These are phyloP conservation scores for Colletotrichum sojae DNA, from an alignment of 2,329 filamentous ascomycete genomes.

Conservation along the genomic window DNA sequence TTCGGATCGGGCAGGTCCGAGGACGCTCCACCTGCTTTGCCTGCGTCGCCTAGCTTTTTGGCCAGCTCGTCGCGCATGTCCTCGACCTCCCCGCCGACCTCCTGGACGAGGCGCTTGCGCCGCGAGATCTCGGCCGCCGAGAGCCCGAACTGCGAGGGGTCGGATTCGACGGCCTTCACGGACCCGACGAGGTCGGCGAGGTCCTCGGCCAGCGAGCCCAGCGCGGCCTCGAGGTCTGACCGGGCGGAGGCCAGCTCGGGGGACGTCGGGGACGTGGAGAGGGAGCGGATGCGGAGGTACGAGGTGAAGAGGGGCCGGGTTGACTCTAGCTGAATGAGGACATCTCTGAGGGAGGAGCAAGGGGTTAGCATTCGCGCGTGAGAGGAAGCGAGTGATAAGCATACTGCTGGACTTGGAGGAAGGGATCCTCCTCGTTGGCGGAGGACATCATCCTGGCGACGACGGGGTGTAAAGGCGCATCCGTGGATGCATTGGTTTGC, in stretches of 20 bases:
- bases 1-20: slow-evolving; percentile 68
- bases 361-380: slow-evolving; percentile 23
- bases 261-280: slow-evolving; percentile 78
- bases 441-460: slow-evolving; percentile 74
- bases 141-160: slow-evolving; percentile 90
- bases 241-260: slow-evolving; percentile 89
- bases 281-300: slow-evolving; percentile 94
- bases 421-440: slow-evolving; percentile 77
- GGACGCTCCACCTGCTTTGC: slow-evolving; percentile 46
- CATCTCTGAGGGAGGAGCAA: slow-evolving; percentile 75
- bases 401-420: slow-evolving; percentile 80
- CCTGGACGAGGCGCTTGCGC: slow-evolving; percentile 85
- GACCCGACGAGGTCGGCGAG: slow-evolving; percentile 89
- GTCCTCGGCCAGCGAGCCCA: slow-evolving; percentile 83
- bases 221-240: slow-evolving; percentile 75
- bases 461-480: slow-evolving; percentile 30
- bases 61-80: slow-evolving; percentile 88
- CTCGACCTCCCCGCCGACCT: slow-evolving; percentile 90
- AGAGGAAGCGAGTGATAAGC: slow-evolving; percentile 43
- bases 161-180: slow-evolving; percentile 87
- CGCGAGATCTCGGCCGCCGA: slow-evolving; percentile 86
- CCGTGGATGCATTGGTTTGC: slow-evolving; percentile 38
- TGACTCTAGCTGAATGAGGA: slow-evolving; percentile 84
- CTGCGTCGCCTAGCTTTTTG: slow-evolving; percentile 65
- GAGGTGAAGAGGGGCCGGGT: slow-evolving; percentile 92